Evolutionary conservation across 208 protist species (phyloP), one percentile per base, ranked within the genome.

Genomic region (Zelonia costaricensis): DNA sequence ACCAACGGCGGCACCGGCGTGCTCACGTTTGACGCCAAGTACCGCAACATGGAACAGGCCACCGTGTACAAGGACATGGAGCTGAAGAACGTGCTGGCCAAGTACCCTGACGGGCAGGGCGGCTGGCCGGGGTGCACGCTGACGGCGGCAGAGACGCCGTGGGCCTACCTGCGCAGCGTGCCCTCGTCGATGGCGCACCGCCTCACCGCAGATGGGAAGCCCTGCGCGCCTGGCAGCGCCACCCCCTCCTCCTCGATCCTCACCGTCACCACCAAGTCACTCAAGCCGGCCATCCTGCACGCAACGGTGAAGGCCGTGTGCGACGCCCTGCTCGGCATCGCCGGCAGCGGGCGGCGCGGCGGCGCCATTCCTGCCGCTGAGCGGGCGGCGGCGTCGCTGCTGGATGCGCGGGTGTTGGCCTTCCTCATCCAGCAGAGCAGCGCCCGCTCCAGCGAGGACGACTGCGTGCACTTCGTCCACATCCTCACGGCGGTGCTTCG

Each of bases 41-140:
- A 69, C 47, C 79, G 86, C n/a, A 68, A 68, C 49, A 80, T 86
- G 51, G 92, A 97, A 54, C 82, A 91, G 36, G 74, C 86, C 31
- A 76, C 71, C 28, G 53, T 97, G 12, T 92, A 80, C 73, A 84
- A 84, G 59, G 90, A 97, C 62, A 8, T 60, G 31, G 75, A 65
- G 31, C 65, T 90, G 53, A 94, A 90, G 61, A 82, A 67, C 33
- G 51, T 86, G 9, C 27, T 95, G 28, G 80, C 79, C 16, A 94
- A 90, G 76, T 94, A 84, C 49, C 90, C 92, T 4, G 90, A 97
- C 56, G 60, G 61, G 25, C 84, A 93, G 59, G 86, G 87, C 40
- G 76, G 74, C 9, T 97, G 87, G 84, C 77, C 76, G 20, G 80
- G 76, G 16, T 70, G 47, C 43, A 55, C 42, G 27, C 10, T 58